Conservation (phyloP, 2,329 filamentous ascomycete genomes). For the Apiospora saccharicola region DNA sequence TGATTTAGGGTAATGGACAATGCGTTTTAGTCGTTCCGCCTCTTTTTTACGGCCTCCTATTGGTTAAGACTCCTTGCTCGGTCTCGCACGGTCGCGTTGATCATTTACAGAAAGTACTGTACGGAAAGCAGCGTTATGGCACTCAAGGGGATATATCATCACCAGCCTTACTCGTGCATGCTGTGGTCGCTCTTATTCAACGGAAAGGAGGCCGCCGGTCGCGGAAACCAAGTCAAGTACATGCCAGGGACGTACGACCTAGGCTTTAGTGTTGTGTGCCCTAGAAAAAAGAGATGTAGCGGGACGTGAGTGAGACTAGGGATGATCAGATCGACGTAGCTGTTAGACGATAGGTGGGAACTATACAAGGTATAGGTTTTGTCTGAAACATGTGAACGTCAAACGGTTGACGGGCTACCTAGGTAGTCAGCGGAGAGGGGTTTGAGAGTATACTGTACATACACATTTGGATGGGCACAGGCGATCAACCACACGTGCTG, state of each 20-base stretch:
- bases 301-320: neutral
- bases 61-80: too few species aligned
- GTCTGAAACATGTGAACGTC: neutral
- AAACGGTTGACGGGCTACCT: neutral
- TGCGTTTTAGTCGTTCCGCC: too few species aligned
- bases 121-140: too few species aligned
- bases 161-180: neutral
- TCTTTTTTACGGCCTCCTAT: too few species aligned
- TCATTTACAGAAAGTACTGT: too few species aligned
- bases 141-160: too few species aligned
- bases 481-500: neutral
- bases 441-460: neutral
- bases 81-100: too few species aligned
- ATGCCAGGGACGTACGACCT: neutral
- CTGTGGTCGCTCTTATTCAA: neutral
- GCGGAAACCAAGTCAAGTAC: neutral
- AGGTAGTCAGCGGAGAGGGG: neutral
- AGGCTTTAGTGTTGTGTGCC: neutral
- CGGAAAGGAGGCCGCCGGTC: constrained; percentile 5
- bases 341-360: neutral
- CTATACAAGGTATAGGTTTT: neutral
- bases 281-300: neutral
- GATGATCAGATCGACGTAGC: neutral
- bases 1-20: too few species aligned
- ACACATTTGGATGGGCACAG: neutral